phyloP scores from a whole-genome alignment of 2,329 filamentous ascomycete species.

The Hymenoscyphus repandus region DNA sequence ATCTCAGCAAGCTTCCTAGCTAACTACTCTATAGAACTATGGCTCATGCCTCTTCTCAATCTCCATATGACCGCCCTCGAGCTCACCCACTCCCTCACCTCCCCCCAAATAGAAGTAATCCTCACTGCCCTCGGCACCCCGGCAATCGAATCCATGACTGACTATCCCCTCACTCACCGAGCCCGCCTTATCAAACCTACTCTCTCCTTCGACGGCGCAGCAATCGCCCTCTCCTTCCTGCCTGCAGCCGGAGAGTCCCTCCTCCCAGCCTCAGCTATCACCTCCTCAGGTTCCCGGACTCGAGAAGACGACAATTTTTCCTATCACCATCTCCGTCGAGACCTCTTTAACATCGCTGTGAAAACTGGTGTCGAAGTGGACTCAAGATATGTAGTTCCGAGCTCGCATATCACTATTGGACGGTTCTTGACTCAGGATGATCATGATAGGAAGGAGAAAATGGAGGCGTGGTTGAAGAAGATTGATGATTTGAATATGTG shows the following conservation, averaged over 20 bases:
- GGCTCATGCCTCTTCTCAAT: constrained; percentile 74
- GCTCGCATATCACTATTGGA: constrained; percentile 82
- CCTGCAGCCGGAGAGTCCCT: constrained; percentile 63
- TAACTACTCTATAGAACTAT: constrained; percentile 52
- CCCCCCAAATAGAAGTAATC: constrained; percentile 60
- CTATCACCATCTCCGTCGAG: constrained; percentile 84
- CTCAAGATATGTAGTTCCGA: constrained; percentile 82
- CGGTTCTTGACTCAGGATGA: constrained; percentile 69
- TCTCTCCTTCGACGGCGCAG: constrained; percentile 78
- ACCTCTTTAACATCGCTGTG: constrained; percentile 61
- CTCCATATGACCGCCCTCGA: constrained; percentile 87
- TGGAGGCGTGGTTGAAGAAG: constrained; percentile 58
- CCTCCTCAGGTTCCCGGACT: constrained; percentile 14
- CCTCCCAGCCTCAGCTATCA: constrained; percentile 12
- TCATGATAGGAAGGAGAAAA: constrained; percentile 44
- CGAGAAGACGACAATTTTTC: constrained; percentile 63
- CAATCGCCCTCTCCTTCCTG: constrained; percentile 80
- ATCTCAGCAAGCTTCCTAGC: background rate
- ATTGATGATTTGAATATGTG: constrained; percentile 75
- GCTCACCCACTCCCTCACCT: constrained; percentile 72
- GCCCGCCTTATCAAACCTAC: constrained; percentile 75
- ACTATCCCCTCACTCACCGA: constrained; percentile 62
- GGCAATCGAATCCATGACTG: constrained; percentile 52
- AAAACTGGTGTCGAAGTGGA: constrained; percentile 63
- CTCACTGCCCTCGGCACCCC: constrained; percentile 51